Evolutionary conservation across 2,329 filamentous ascomycete genomes (phyloP), one percentile per base, ranked within the genome.

Genomic region (Cladosporium sp.): DNA sequence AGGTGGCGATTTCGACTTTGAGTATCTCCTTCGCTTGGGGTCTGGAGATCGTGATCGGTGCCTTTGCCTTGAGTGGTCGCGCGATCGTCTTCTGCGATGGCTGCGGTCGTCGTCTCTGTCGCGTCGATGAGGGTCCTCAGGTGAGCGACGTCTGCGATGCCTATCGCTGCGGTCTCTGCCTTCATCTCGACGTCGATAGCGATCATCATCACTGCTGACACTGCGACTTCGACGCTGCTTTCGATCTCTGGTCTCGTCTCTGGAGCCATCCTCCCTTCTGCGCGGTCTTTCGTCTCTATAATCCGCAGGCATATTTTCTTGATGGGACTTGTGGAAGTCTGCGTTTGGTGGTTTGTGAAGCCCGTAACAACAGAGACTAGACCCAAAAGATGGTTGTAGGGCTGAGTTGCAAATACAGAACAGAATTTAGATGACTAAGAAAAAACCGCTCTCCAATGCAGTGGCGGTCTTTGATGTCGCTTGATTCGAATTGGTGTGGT

Each of bases 11-110:
- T 52, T 60, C 18, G 63, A 65, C 16, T 71, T 71, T 18, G 75
- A 75, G 35, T 70, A 74, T 53, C 74, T 75, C 52, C 71, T 73
- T 62, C 76, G 77, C 65, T 78, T 81, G 50, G 68, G 12, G 26
- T 67, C 66, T 10, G 72, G 73, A 18, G 72, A 78, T 29, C 69
- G 67, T 11, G 72, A 74, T 55, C 69, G 71, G 12, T 58, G 63
- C n/a, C 62, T 66, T 46, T 70, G 67, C 31, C 65, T 69, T 58
- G 70, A 68, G 28, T 67, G 68, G 35, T 72, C 70, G 29, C 62
- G 67, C 21, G 72, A 74, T 55, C 62, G 56, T 31, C 74, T 72
- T 21, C 71, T 68, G 64, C 70, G 66, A 46, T 68, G 67, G 23
- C 66, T 69, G 37, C 68, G 67, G 23, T 70, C 66, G 18, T 59